Conservation (phyloP, 2,329 filamentous ascomycete species). For the Colletotrichum zoysiae region DNA sequence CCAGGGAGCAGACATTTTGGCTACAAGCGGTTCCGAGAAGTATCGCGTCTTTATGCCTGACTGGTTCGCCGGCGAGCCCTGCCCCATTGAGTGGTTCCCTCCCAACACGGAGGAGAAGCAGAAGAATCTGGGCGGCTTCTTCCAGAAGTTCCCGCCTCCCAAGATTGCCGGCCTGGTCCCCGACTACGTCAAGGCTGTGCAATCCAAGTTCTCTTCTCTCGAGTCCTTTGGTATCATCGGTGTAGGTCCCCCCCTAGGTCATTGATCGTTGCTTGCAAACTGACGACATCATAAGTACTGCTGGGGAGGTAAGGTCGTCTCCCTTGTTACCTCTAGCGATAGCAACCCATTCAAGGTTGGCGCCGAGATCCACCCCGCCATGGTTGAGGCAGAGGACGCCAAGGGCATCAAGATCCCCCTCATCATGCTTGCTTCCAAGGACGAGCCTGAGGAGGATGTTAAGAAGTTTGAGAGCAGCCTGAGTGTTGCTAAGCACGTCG, state of each 20-base stretch:
- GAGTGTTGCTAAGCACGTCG: conserved; percentile 68
- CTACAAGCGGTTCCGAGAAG: conserved; percentile 68
- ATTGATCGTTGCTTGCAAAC: background rate
- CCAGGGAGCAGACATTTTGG: conserved; percentile 77
- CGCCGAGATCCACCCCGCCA: conserved; percentile 69
- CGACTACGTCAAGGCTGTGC: conserved; percentile 65
- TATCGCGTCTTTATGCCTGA: conserved; percentile 94
- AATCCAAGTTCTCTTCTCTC: conserved; percentile 65
- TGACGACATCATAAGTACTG: conserved; percentile 61
- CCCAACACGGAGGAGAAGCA: conserved; percentile 74
- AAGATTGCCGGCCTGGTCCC: conserved; percentile 64
- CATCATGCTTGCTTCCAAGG: conserved; percentile 73
- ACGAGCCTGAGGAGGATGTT: conserved; percentile 69
- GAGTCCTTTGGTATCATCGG: conserved; percentile 72
- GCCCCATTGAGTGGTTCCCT: conserved; percentile 70
- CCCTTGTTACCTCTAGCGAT: conserved; percentile 62
- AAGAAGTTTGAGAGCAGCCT: conserved; percentile 68
- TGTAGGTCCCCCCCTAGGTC: conserved; percentile 54
- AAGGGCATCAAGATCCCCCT: conserved; percentile 71
- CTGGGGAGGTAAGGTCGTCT: conserved; percentile 78
- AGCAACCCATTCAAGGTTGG: conserved; percentile 68
- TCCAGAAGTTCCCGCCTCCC: conserved; percentile 63
- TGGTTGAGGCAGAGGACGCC: conserved; percentile 74
- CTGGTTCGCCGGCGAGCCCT: conserved; percentile 84
- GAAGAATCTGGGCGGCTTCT: conserved; percentile 69